phyloP scores from a whole-genome alignment of 2,329 filamentous ascomycete genomes.

The Fusarium mangiferae region DNA sequence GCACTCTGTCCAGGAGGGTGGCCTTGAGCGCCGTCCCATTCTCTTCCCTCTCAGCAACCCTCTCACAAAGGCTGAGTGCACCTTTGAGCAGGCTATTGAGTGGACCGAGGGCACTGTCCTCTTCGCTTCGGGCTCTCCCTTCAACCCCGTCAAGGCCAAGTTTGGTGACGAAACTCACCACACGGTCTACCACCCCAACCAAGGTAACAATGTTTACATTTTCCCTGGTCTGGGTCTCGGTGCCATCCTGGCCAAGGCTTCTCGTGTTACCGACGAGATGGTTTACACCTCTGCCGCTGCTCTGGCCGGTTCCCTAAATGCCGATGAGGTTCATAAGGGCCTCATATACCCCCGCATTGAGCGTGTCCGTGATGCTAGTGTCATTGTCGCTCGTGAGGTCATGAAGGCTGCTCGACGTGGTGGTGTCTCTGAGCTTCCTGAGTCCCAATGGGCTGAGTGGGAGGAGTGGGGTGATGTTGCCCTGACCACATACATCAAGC shows the following conservation, averaged over 20 bases:
- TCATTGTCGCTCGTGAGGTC: slow-evolving; percentile 87
- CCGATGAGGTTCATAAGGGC: slow-evolving; percentile 82
- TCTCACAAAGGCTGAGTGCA: slow-evolving; percentile 96
- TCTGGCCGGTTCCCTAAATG: slow-evolving; percentile 79
- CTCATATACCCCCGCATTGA: slow-evolving; percentile 92
- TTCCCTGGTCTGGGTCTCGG: slow-evolving; percentile 97
- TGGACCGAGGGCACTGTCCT: slow-evolving; percentile 92
- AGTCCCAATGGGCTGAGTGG: slow-evolving; percentile 78
- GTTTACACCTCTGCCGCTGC: slow-evolving; percentile 92
- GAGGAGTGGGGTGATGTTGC: slow-evolving; percentile 76
- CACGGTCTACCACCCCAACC: slow-evolving; percentile 79
- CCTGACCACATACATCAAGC: slow-evolving; percentile 69
- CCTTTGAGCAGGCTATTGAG: slow-evolving; percentile 90
- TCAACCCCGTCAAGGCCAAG: slow-evolving; percentile 77
- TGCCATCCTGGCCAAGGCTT: slow-evolving; percentile 89
- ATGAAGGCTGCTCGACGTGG: slow-evolving; percentile 91
- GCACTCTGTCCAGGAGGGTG: slow-evolving; percentile 69
- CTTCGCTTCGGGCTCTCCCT: slow-evolving; percentile 95
- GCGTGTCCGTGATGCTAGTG: slow-evolving; percentile 89
- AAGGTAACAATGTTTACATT: slow-evolving; percentile 90
- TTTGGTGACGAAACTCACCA: slow-evolving; percentile 62
- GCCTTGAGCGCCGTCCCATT: slow-evolving; percentile 81
- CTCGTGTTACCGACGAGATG: slow-evolving; percentile 92
- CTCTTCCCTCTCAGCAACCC: slow-evolving; percentile 98
- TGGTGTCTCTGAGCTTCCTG: slow-evolving; percentile 75